Evolutionary conservation across 768 basidiomycete genomes (phyloP).

Genomic region (Pisolithus albus): DNA sequence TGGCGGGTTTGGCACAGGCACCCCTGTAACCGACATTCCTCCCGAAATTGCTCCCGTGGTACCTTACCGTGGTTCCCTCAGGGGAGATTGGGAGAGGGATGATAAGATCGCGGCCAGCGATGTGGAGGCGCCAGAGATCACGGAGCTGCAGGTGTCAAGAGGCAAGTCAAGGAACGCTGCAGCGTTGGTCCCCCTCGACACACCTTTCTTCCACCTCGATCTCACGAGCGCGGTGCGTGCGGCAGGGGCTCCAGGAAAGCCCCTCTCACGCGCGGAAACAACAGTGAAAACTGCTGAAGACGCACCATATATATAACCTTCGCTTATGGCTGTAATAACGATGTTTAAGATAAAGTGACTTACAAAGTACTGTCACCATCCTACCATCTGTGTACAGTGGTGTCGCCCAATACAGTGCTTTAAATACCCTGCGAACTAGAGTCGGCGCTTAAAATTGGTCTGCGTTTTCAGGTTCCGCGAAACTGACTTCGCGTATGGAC

Average conservation of each 20-base stretch:
- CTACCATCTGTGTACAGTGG: too few species aligned
- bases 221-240: conserved; percentile 62
- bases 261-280: conserved; percentile 4
- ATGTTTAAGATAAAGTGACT: too few species aligned
- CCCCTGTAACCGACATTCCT: conserved; percentile 31
- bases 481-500: too few species aligned
- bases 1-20: conserved; percentile 84
- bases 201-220: conserved; percentile 92
- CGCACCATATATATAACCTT: neutral
- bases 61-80: conserved; percentile 46
- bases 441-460: too few species aligned
- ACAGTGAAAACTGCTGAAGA: conserved; percentile 4
- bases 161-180: conserved; percentile 1
- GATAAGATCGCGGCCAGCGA: conserved; percentile 15
- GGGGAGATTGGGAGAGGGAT: conserved; percentile 16
- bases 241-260: conserved; percentile 42
- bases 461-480: too few species aligned
- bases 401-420: too few species aligned
- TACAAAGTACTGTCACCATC: too few species aligned
- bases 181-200: conserved; percentile 45
- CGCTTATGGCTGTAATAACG: too few species aligned
- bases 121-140: conserved; percentile 27
- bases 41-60: conserved; percentile 74
- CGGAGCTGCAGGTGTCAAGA: conserved; percentile 4
- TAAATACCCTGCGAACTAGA: too few species aligned